A percentile compares a stretch with the other conserved stretches of the same genome.
phyloP scores from a whole-genome alignment of 176 grass and related monocot genomes.

The Lolium rigidum region DNA sequence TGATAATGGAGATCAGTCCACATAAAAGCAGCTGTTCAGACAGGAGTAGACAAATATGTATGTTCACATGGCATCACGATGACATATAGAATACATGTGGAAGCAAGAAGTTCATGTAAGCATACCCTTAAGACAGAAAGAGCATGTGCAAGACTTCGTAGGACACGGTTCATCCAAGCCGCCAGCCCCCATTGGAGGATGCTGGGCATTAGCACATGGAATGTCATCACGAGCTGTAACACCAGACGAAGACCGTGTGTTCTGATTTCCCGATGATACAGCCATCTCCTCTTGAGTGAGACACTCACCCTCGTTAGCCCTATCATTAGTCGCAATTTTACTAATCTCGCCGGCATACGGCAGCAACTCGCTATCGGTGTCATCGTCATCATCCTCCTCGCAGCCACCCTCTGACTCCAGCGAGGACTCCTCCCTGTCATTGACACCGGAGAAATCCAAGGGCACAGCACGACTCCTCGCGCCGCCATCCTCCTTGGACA shows the following conservation, averaged over 20 bases:
- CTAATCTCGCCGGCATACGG: constrained; percentile 23
- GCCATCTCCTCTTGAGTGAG: constrained; percentile 46
- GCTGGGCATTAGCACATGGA: constrained; percentile 28
- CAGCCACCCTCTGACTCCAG: constrained; percentile 58
- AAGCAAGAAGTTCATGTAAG: constrained; percentile 7
- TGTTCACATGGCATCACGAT: constrained; percentile 7
- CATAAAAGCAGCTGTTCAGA: constrained; percentile 79
- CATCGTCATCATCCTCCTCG: constrained; percentile 55
- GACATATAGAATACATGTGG: neutral
- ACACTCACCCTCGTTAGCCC: constrained; percentile 44
- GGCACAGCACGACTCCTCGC: neutral
- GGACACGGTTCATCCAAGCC: constrained; percentile 38
- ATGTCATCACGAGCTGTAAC: constrained; percentile 17
- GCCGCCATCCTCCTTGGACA: constrained; percentile 25
- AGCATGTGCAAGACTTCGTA: constrained; percentile 73
- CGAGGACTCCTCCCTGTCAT: constrained; percentile 53
- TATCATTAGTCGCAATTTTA: constrained; percentile 21
- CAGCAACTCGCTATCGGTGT: constrained; percentile 40
- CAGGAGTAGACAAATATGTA: constrained; percentile 39
- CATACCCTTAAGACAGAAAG: constrained; percentile 89
- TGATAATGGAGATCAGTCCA: constrained; percentile 89
- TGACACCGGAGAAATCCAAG: constrained; percentile 31
- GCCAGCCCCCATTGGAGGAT: constrained; percentile 12
- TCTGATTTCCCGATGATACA: constrained; percentile 52
- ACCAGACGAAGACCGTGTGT: constrained; percentile 27